Evolutionary conservation across 257 asterid species (phyloP).

Genomic region (Marsdenia floribunda): DNA sequence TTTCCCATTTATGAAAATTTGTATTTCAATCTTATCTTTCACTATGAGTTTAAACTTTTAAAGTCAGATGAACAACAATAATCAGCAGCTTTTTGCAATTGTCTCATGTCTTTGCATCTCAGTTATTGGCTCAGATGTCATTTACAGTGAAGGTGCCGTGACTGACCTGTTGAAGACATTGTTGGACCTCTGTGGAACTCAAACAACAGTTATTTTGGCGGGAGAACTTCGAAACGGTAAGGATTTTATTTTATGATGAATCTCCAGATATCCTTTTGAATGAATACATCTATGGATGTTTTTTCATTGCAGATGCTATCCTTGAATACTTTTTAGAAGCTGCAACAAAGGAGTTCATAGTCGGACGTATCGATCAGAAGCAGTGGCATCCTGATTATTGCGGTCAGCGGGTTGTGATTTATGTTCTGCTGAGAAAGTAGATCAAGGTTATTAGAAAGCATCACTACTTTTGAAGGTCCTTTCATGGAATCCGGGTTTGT

Average conservation of each 20-base stretch:
- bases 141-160: constrained; percentile 86
- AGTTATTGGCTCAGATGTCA: constrained; percentile 89
- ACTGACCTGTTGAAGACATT: constrained; percentile 69
- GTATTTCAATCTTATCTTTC: too few relatives aligned
- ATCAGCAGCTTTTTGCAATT: not conserved
- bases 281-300: not conserved
- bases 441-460: not conserved
- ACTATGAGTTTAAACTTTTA: too few relatives aligned
- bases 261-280: not conserved
- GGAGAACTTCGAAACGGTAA: constrained; percentile 96
- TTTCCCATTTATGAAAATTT: too few relatives aligned
- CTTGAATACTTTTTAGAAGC: constrained; percentile 84
- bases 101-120: constrained; percentile 2
- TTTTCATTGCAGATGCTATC: constrained; percentile 61
- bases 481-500: too few relatives aligned
- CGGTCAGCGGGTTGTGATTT: constrained; percentile 69
- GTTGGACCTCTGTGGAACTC: constrained; percentile 53
- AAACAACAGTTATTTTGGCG: constrained; percentile 76
- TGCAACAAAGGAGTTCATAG: constrained; percentile 54
- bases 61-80: too few relatives aligned
- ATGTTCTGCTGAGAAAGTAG: constrained; percentile 63
- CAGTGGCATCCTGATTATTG: constrained; percentile 88
- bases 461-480: too few relatives aligned
- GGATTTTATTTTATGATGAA: not conserved
- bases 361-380: constrained; percentile 64